phyloP scores from a whole-genome alignment of 176 grass and related monocot species.

The Urochloa ruziziensis region DNA sequence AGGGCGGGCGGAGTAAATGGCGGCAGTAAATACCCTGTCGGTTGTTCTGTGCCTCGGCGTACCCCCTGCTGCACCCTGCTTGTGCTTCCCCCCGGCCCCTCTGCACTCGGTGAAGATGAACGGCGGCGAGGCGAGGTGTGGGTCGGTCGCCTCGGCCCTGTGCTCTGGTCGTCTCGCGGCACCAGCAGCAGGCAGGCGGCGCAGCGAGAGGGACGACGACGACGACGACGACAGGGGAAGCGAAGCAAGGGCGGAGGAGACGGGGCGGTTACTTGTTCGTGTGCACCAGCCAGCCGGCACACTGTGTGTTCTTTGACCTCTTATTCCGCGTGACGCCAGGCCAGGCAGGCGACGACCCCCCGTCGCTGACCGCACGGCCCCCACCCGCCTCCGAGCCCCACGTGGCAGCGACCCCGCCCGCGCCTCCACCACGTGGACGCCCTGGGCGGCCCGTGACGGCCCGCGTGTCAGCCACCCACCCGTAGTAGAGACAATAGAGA shows the following conservation, averaged over 20 bases:
- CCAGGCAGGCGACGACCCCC: not conserved
- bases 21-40: constrained; percentile 67
- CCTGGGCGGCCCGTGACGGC: not conserved
- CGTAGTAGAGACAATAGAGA: not conserved
- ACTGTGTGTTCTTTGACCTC: not conserved
- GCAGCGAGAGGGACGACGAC: not conserved
- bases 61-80: not conserved
- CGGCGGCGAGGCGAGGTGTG: not conserved
- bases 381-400: not conserved
- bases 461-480: not conserved
- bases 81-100: too few species aligned
- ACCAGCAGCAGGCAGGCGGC: not conserved
- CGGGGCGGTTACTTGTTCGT: not conserved
- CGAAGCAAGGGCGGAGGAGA: not conserved
- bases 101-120: not conserved
- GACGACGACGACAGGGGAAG: not conserved
- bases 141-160: too few species aligned
- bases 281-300: too few species aligned
- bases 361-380: not conserved
- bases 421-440: not conserved
- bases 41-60: constrained; percentile 56
- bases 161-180: not conserved
- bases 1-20: constrained; percentile 33
- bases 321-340: not conserved
- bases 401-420: not conserved